phyloP scores from a whole-genome alignment of 2,329 filamentous ascomycete genomes.

The Aaosphaeria pasadenensis region DNA sequence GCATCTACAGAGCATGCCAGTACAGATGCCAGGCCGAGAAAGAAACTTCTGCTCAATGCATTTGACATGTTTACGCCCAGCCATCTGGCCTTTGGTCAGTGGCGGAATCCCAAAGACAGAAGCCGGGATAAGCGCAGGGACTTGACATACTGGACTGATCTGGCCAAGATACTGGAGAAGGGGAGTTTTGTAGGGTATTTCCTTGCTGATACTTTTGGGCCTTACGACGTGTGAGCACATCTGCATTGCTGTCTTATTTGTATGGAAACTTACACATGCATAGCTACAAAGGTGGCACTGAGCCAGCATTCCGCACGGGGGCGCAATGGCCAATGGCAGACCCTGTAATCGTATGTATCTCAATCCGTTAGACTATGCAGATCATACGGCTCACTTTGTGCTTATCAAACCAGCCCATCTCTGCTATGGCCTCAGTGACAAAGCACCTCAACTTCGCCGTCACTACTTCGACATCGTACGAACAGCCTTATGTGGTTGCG shows the following conservation, averaged over 20 bases:
- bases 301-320: constrained; percentile 56
- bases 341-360: constrained; percentile 41
- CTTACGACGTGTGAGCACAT: constrained; percentile 64
- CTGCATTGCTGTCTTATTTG: neutral
- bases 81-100: constrained; percentile 10
- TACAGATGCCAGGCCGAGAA: constrained; percentile 16
- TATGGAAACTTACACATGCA: constrained; percentile 35
- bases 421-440: constrained; percentile 64
- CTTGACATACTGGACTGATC: constrained; percentile 23
- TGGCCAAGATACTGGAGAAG: constrained; percentile 26
- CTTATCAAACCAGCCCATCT: constrained; percentile 42
- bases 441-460: constrained; percentile 63
- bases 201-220: constrained; percentile 48
- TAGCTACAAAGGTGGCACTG: constrained; percentile 32
- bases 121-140: constrained; percentile 14
- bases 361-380: neutral
- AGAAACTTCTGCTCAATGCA: constrained; percentile 36
- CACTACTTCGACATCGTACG: constrained; percentile 63
- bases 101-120: constrained; percentile 10
- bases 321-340: constrained; percentile 68
- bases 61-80: constrained; percentile 27
- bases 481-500: constrained; percentile 63
- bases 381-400: neutral
- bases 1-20: neutral
- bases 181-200: constrained; percentile 30